Percentiles rank a stretch among this genome's conserved stretches.
Evolutionary conservation across 768 basidiomycete genomes (phyloP).

Genomic region (Punctularia strigosozonata): DNA sequence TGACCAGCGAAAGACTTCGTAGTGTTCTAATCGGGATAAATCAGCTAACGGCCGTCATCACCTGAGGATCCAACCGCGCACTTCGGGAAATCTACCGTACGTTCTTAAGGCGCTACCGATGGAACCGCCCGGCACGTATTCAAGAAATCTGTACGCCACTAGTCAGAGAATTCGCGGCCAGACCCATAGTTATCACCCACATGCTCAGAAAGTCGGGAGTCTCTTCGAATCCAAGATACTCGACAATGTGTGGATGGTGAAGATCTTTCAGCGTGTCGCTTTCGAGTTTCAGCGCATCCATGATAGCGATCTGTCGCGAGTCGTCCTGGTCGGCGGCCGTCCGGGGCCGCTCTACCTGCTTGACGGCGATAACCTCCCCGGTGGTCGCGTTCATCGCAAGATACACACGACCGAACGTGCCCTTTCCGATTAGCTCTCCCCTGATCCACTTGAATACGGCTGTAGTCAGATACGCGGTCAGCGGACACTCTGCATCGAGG

Average conservation of each 20-base stretch:
- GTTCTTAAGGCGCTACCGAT: constrained; percentile 83
- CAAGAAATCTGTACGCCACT: constrained; percentile 63
- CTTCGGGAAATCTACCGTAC: constrained; percentile 86
- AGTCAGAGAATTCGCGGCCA: constrained; percentile 1
- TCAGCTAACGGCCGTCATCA: too few relatives aligned
- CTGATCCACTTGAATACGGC: constrained; percentile 98
- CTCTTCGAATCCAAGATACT: constrained; percentile 93
- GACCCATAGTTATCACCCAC: constrained; percentile 39
- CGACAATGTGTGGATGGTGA: constrained; percentile 95
- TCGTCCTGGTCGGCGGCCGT: constrained; percentile 89
- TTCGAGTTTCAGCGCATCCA: constrained; percentile 89
- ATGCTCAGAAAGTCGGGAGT: constrained; percentile 84
- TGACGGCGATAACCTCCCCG: constrained; percentile 99
- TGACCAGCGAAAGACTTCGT: constrained; percentile 89
- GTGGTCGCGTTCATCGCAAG: constrained; percentile 92
- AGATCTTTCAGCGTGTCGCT: constrained; percentile 94
- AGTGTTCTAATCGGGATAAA: too few relatives aligned
- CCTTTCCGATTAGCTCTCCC: constrained; percentile 94
- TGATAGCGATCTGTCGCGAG: constrained; percentile 71
- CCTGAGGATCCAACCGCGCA: too few relatives aligned
- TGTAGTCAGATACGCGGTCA: constrained; percentile 14
- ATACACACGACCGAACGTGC: constrained; percentile 94
- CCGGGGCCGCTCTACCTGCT: constrained; percentile 92
- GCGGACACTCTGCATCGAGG: background rate
- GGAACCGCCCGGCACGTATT: constrained; percentile 97